Evolutionary conservation across 345 rosid genomes (phyloP).

Genomic region (Eucalyptus leucophloia): DNA sequence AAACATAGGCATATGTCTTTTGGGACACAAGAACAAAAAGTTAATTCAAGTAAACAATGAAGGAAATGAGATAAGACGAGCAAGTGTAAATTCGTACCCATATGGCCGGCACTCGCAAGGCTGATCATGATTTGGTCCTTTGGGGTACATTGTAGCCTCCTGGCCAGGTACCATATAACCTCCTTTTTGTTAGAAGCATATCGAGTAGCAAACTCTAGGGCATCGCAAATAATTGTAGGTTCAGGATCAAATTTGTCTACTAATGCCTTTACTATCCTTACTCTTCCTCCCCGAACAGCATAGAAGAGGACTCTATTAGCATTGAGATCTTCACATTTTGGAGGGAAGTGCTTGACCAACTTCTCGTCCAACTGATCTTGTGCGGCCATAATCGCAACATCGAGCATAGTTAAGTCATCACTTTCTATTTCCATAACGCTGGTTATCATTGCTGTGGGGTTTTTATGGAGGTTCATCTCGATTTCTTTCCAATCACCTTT

Average conservation of each 20-base stretch:
- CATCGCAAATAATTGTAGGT: fast-evolving
- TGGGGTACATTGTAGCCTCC: background rate
- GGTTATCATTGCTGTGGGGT: too few species aligned
- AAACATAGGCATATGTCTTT: background rate
- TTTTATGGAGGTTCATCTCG: too few species aligned
- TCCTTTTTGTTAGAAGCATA: fast-evolving
- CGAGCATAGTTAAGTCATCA: too few species aligned
- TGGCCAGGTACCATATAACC: background rate
- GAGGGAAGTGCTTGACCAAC: too few species aligned
- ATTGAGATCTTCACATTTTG: too few species aligned
- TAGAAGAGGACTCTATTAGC: background rate
- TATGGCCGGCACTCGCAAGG: fast-evolving
- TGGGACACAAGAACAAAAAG: background rate
- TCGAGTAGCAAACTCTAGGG: fast-evolving
- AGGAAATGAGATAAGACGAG: background rate
- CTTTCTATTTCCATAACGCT: too few species aligned
- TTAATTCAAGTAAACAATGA: background rate
- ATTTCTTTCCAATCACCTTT: too few species aligned
- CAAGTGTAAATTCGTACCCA: background rate
- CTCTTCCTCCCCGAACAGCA: background rate
- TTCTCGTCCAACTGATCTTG: too few species aligned
- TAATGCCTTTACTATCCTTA: background rate
- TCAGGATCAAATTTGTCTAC: background rate
- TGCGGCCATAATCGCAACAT: too few species aligned
- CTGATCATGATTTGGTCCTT: fast-evolving